phyloP scores from a whole-genome alignment of 768 basidiomycete species.

The Leccinellum rugosiceps region DNA sequence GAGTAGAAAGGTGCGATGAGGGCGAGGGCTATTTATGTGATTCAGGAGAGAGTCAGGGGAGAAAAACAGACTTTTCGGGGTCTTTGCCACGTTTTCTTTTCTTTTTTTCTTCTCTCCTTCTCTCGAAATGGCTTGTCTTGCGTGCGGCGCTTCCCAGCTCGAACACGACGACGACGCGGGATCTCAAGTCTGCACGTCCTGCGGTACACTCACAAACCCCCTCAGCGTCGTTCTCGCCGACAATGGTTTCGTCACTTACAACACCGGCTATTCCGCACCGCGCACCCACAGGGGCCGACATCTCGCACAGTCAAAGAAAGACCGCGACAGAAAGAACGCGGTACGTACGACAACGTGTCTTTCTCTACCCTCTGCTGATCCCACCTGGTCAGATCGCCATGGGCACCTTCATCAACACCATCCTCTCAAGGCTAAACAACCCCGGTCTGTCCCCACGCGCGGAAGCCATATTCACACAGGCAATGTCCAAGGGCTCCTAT shows the following conservation, averaged over 20 bases:
- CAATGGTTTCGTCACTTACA: slow-evolving; percentile 33
- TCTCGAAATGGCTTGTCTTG: slow-evolving; percentile 38
- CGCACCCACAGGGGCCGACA: slow-evolving; percentile 28
- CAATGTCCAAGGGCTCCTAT: slow-evolving; percentile 54
- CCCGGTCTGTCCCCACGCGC: slow-evolving; percentile 65
- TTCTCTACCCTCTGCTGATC: slow-evolving; percentile 12
- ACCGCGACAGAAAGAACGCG: slow-evolving; percentile 58
- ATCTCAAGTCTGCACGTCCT: slow-evolving; percentile 63
- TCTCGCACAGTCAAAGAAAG: slow-evolving; percentile 15
- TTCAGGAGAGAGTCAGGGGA: no score
- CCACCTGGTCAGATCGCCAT: slow-evolving; percentile 51
- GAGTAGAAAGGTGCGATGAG: slow-evolving; percentile 16
- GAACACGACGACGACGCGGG: slow-evolving; percentile 53
- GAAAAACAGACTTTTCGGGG: slow-evolving; percentile 22
- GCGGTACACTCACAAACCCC: slow-evolving; percentile 68
- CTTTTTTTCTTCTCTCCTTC: no score
- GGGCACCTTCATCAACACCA: slow-evolving; percentile 56
- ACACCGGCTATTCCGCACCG: slow-evolving; percentile 43
- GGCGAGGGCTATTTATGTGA: slow-evolving; percentile 32
- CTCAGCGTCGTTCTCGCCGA: slow-evolving; percentile 57
- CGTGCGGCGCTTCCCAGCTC: slow-evolving; percentile 50
- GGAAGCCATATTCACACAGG: slow-evolving; percentile 63
- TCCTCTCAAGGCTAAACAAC: slow-evolving; percentile 56
- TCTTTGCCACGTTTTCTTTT: background rate
- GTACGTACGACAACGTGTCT: slow-evolving; percentile 37